Percentiles rank a stretch among this genome's conserved stretches.
Evolutionary conservation across 352 stramenopile species (phyloP).

Genomic region (Nothophytophthora sp.): DNA sequence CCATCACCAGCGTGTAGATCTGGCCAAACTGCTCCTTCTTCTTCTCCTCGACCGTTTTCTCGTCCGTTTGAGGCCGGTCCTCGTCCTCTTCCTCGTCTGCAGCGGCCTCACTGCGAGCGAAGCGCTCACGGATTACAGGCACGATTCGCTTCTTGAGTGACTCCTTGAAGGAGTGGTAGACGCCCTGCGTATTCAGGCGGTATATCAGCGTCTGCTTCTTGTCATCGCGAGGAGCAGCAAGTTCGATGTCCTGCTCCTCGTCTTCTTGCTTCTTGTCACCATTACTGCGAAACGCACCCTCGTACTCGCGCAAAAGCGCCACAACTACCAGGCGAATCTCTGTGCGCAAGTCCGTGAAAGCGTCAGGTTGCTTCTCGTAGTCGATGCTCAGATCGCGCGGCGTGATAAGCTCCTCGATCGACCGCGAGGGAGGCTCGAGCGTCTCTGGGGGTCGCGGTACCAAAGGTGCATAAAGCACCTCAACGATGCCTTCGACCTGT

Average conservation of each 20-base stretch:
- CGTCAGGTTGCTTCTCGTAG: slow-evolving; percentile 42
- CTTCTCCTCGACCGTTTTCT: slow-evolving; percentile 20
- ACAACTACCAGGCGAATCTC: slow-evolving; percentile 66
- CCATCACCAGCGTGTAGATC: slow-evolving; percentile 73
- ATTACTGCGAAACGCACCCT: slow-evolving; percentile 25
- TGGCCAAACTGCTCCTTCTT: slow-evolving; percentile 67
- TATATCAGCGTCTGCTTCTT: slow-evolving; percentile 79
- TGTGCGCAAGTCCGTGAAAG: slow-evolving; percentile 41
- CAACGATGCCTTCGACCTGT: slow-evolving; percentile 22
- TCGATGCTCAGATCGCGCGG: slow-evolving; percentile 49
- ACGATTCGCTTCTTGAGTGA: slow-evolving; percentile 83
- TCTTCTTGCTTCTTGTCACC: slow-evolving; percentile 11
- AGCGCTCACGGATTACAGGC: slow-evolving; percentile 64
- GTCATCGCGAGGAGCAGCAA: slow-evolving; percentile 44
- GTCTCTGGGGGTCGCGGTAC: slow-evolving; percentile 36
- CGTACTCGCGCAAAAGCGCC: slow-evolving; percentile 67
- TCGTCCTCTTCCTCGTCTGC: slow-evolving; percentile 18
- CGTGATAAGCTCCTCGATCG: slow-evolving; percentile 56
- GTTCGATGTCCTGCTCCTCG: slow-evolving; percentile 9
- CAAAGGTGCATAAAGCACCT: slow-evolving; percentile 39
- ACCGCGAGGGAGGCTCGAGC: slow-evolving; percentile 21
- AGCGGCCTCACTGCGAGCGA: slow-evolving; percentile 26
- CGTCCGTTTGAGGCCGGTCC: slow-evolving; percentile 1
- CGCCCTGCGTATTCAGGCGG: slow-evolving; percentile 71
- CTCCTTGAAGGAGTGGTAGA: slow-evolving; percentile 85